These are phyloP conservation scores for Boletus reticulatus DNA, from an alignment of 768 basidiomycete species.

Conservation along the genomic window DNA sequence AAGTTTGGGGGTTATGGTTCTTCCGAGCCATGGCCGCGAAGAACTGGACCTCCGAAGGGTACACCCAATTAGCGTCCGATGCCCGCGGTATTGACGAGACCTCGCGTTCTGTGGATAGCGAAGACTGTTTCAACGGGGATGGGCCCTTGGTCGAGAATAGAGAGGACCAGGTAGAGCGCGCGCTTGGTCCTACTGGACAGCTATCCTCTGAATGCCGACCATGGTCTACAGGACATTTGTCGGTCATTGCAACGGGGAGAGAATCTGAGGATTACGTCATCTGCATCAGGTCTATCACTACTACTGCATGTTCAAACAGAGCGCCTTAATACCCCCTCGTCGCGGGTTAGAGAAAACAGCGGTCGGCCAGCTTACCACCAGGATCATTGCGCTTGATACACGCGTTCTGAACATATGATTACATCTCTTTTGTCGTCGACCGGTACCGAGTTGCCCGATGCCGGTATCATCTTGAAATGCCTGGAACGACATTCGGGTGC, in stretches of 20 bases:
- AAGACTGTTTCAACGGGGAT: conserved; percentile 7
- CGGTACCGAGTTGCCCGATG: too few species aligned
- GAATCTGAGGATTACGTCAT: conserved; percentile 16
- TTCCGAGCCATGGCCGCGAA: conserved; percentile 96
- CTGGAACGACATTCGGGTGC: not conserved
- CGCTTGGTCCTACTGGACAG: conserved; percentile 68
- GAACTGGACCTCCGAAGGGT: conserved; percentile 98
- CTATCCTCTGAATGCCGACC: conserved; percentile 29
- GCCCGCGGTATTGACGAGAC: conserved; percentile 84
- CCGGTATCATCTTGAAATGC: too few species aligned
- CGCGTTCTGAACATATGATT: not conserved
- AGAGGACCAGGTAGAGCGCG: conserved; percentile 44
- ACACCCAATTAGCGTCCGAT: conserved; percentile 83
- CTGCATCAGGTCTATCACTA: conserved; percentile 10
- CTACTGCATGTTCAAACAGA: too few species aligned
- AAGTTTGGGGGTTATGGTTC: conserved; percentile 79
- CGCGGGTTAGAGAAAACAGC: too few species aligned
- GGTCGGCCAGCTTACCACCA: too few species aligned
- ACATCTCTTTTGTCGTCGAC: too few species aligned
- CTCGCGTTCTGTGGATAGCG: conserved; percentile 72
- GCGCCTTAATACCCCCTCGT: too few species aligned
- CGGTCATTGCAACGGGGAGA: conserved; percentile 20
- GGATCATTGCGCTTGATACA: too few species aligned
- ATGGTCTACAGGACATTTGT: conserved; percentile 53
- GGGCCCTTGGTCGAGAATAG: conserved; percentile 19